phyloP scores from a whole-genome alignment of 768 basidiomycete species.

The Cystofilobasidium ferigula region DNA sequence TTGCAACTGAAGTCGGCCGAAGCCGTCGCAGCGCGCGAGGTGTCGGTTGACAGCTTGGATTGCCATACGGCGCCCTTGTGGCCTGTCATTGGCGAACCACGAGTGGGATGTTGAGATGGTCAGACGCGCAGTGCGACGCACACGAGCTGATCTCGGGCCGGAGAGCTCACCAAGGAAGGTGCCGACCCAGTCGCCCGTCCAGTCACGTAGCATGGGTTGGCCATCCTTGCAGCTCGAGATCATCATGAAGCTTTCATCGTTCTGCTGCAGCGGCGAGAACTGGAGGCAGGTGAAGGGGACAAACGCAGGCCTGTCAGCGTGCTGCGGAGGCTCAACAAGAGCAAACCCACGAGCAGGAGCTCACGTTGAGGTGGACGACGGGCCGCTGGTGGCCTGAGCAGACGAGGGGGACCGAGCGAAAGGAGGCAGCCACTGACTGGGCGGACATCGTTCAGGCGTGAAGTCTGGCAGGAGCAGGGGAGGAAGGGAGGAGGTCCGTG shows the following conservation, averaged over 20 bases:
- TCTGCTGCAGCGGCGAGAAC: slow-evolving; percentile 47
- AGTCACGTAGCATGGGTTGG: slow-evolving; percentile 49
- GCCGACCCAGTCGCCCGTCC: slow-evolving; percentile 74
- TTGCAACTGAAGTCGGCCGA: slow-evolving; percentile 91
- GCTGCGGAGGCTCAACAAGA: neutral
- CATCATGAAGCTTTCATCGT: slow-evolving; percentile 76
- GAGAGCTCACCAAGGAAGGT: slow-evolving; percentile 41
- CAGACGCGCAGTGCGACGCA: neutral
- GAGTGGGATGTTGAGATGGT: slow-evolving; percentile 41
- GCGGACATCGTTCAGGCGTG: neutral
- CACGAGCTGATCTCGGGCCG: neutral
- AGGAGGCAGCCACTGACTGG: neutral
- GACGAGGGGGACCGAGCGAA: slow-evolving; percentile 31
- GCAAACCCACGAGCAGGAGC: slow-evolving; percentile 14
- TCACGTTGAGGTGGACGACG: slow-evolving; percentile 72
- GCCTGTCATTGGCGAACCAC: slow-evolving; percentile 55
- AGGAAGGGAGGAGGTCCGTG: neutral
- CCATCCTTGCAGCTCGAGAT: slow-evolving; percentile 98
- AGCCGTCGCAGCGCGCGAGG: slow-evolving; percentile 75
- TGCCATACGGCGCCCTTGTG: slow-evolving; percentile 88
- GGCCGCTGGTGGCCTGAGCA: slow-evolving; percentile 43
- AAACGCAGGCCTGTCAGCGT: neutral
- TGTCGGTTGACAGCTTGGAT: slow-evolving; percentile 76
- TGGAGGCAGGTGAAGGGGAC: neutral
- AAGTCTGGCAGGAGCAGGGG: neutral